Base-by-base conservation (phyloP, 2,329 filamentous ascomycete genomes). In the Cladosporium sp. region DNA sequence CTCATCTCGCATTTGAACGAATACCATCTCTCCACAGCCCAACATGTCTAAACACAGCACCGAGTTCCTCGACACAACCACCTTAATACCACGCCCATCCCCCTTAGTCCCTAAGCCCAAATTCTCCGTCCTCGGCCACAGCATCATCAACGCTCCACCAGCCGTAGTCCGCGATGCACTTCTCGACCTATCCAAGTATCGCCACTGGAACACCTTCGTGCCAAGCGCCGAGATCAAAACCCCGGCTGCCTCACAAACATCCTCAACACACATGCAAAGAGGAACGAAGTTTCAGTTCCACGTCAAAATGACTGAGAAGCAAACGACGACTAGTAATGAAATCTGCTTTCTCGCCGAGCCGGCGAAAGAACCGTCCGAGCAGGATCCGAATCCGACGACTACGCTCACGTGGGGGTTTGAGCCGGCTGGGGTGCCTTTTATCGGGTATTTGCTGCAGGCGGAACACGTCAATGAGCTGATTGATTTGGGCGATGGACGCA, bases 391-490 rank as follows among this genome's bases (percentile, higher is more conserved):
- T 13, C 45, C 47, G 4, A 69, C 62, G 13, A 67, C 62, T 38
- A 51, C 59, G 9, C 53, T 66, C 50, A 48, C 68, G 54, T 57
- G 60, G 64, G 49, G 55, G 16, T 56, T 62, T 33, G 63, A 66
- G 45, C 65, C 66, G 45, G 60, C 60, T 7, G 57, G 53, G 19
- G 51, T 55, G 6, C 46, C 62, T 18, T 50, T 66, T 8, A 63
- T 64, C 0, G 55, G 55, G 1, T 64, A 63, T 36, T 25, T 77
- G 15, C 50, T 76, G 46, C 65, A 60, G 43, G 67, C 69, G 25
- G 72, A 77, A 56, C 61, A 73, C 9, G 70, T 73, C n/a, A 73
- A 76, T 54, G 74, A 76, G 62, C 62, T 77, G 30, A 60, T 61
- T 16, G 70, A 71, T 50, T 59, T 65, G 6, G 64, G 64, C 29